Evolutionary conservation across 495 filamentous ascomycete species (phyloP), one percentile per base, ranked within the genome.

Genomic region (Hyaloscypha variabilis): DNA sequence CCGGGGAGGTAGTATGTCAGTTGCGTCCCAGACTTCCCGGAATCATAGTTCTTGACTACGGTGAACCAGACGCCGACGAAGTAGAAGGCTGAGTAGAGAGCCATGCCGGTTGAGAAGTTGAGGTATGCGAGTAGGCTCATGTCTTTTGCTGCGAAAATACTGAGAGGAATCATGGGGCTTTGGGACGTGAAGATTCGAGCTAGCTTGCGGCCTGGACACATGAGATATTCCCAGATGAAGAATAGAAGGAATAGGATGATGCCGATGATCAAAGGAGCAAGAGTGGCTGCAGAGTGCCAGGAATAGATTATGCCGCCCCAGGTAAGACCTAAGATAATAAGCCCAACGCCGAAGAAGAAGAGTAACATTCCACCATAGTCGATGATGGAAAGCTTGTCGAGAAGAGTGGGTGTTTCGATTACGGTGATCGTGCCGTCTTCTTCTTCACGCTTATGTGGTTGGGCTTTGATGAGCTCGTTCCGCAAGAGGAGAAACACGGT

Each of bases 11-110:
- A 82, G 56, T 70, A 87, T 0, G 88, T 67, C 23, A 88, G 69
- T 51, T 83, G 72, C 0, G 82, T 67, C 10, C 86, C 87, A 0
- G 86, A 80, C n/a, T 77, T 69, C 23, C 77, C 76, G 8, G 85
- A 72, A 13, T 62, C 62, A 52, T 79, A 79, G 25, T 74, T 76
- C 68, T 81, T 71, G 1, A 86, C 85, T 10, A 87, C 67, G 1
- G 81, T 75, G 69, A 87, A 88, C 72, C 87, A 89, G 13, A 87
- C 72, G 31, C 80, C 79, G 68, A 87, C 81, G 66, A 86, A 88
- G 71, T 89, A 89, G 71, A 87, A 83, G 29, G 87, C 79, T 14
- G 78, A 76, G 67, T 79, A 82, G 69, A 81, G 79, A 62, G 78
- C 79, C 72, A 83, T 79, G 10, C 85, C 85, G 2, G 79, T 76